phyloP scores from a whole-genome alignment of 495 filamentous ascomycete genomes.

The Penicillium tannophilum region DNA sequence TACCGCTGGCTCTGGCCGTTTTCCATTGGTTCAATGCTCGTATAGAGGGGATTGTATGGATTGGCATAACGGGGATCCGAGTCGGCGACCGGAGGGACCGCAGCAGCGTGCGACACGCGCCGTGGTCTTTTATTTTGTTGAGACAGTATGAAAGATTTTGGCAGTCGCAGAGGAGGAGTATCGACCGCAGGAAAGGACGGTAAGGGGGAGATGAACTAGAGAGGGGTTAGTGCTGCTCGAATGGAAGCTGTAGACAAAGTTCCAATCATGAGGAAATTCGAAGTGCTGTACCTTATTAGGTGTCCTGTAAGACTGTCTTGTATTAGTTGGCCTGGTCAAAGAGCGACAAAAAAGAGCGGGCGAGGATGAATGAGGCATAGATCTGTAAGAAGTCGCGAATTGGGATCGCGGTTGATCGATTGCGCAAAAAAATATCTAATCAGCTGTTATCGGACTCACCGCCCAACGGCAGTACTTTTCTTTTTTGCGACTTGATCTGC shows the following conservation, averaged over 20 bases:
- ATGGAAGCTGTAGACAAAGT: not conserved
- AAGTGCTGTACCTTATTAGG: not conserved
- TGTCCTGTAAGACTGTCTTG: not conserved
- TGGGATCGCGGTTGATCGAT: conserved; percentile 4
- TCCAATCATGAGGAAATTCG: not conserved
- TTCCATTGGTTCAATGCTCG: conserved; percentile 1
- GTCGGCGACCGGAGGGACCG: not conserved
- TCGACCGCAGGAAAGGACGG: not conserved
- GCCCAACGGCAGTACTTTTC: conserved; percentile 32
- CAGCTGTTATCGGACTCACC: conserved; percentile 30
- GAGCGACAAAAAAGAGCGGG: not conserved
- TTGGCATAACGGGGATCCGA: not conserved
- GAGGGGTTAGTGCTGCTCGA: not conserved
- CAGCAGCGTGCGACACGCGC: conserved; percentile 16
- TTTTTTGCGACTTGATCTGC: conserved; percentile 9
- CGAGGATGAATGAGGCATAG: not conserved
- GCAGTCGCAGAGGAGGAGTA: not conserved
- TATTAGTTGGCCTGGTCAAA: not conserved
- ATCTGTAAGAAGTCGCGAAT: conserved; percentile 5
- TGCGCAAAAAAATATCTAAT: conserved; percentile 26
- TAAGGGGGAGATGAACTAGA: not conserved
- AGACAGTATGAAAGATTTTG: conserved; percentile 18
- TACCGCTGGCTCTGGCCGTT: not conserved
- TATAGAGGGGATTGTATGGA: not conserved
- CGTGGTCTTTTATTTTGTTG: conserved; percentile 20